Percentiles rank a stretch among this genome's conserved stretches.
phyloP scores from a whole-genome alignment of 495 filamentous ascomycete species.

The Hypoxylon intermedium region DNA sequence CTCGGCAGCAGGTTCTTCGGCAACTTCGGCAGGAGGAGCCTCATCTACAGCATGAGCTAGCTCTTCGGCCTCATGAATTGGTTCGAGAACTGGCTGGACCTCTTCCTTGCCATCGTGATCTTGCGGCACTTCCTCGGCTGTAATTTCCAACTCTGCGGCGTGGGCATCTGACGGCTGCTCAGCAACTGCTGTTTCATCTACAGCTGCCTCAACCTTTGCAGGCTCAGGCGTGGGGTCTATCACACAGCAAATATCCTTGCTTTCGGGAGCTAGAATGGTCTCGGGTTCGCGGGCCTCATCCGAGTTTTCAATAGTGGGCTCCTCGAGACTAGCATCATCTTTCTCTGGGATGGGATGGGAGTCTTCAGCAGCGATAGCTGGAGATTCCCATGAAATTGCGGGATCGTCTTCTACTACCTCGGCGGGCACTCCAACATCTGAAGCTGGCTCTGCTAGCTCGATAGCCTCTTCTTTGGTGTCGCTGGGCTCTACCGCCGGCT shows the following conservation, averaged over 20 bases:
- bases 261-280: not conserved
- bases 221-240: not conserved
- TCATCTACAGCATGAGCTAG: not conserved
- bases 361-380: slow-evolving; percentile 14
- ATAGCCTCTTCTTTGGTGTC: not conserved
- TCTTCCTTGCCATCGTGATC: not conserved
- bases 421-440: not conserved
- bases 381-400: not conserved
- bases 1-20: slow-evolving; percentile 1
- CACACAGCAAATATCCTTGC: not conserved
- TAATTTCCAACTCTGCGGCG: not conserved
- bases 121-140: not conserved
- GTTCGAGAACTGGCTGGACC: not conserved
- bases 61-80: not conserved
- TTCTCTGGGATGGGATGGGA: slow-evolving; percentile 6
- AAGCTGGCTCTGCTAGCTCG: not conserved
- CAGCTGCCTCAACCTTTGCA: not conserved
- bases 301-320: not conserved
- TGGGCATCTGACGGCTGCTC: not conserved
- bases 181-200: not conserved
- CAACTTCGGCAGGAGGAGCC: not conserved
- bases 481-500: not conserved
- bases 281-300: not conserved
- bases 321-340: not conserved
- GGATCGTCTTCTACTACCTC: not conserved